These are phyloP conservation scores for Hymenoscyphus repandus DNA, from an alignment of 2,329 filamentous ascomycete genomes.

Conservation along the genomic window DNA sequence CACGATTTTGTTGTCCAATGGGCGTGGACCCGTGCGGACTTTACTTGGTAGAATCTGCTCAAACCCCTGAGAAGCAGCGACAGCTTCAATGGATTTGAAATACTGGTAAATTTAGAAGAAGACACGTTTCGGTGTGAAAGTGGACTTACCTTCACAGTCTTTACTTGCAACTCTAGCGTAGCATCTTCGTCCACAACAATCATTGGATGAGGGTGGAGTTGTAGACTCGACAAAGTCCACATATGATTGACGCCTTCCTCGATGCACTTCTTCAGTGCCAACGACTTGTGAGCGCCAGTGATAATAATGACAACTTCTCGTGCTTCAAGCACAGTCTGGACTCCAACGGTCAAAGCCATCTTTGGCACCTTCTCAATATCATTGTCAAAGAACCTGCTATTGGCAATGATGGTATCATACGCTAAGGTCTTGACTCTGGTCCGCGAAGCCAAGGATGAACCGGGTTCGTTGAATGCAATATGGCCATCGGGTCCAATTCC, in stretches of 20 bases:
- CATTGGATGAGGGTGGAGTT: constrained; percentile 76
- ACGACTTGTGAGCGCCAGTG: constrained; percentile 73
- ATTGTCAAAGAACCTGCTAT: constrained; percentile 77
- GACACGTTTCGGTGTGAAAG: background rate
- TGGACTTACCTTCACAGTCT: constrained; percentile 56
- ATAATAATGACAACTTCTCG: constrained; percentile 80
- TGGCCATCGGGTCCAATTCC: constrained; percentile 84
- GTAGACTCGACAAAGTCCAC: constrained; percentile 80
- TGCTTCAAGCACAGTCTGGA: constrained; percentile 76
- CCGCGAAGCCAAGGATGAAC: constrained; percentile 69
- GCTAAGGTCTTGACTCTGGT: constrained; percentile 83
- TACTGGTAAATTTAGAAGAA: constrained; percentile 37
- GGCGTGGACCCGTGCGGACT: constrained; percentile 45
- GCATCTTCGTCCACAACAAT: constrained; percentile 80
- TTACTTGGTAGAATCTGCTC: constrained; percentile 53
- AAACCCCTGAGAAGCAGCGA: constrained; percentile 52
- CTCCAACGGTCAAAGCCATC: constrained; percentile 80
- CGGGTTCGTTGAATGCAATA: constrained; percentile 88
- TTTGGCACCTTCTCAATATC: constrained; percentile 69
- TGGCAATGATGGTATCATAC: constrained; percentile 81
- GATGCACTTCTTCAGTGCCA: constrained; percentile 73
- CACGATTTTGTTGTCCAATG: constrained; percentile 16
- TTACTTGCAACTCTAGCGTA: constrained; percentile 66
- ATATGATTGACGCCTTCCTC: constrained; percentile 83
- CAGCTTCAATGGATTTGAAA: constrained; percentile 66